Evolutionary conservation across 164 flowering plant species (phyloP).

Genomic region (Cinnamomum chago): DNA sequence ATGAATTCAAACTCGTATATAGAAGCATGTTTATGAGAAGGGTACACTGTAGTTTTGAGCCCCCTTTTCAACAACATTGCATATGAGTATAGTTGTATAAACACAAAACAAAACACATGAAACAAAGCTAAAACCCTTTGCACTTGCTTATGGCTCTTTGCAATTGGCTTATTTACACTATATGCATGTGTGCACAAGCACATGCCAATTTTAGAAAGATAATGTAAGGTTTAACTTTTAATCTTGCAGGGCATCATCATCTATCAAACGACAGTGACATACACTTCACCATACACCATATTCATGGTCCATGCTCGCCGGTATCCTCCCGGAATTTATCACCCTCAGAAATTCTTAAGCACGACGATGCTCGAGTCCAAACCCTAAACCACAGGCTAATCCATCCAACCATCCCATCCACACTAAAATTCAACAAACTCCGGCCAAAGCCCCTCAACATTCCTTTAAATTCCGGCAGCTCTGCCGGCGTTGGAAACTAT

Average conservation of each 20-base stretch:
- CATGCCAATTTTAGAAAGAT: background rate
- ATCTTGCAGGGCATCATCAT: slow-evolving; percentile 13
- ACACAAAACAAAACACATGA: background rate
- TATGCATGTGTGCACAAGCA: too few relatives aligned
- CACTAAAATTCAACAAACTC: background rate
- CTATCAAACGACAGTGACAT: slow-evolving; percentile 12
- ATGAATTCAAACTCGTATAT: too few relatives aligned
- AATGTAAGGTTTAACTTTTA: background rate
- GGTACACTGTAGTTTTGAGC: too few relatives aligned
- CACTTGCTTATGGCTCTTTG: background rate
- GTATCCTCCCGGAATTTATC: background rate
- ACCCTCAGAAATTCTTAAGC: slow-evolving; percentile 7
- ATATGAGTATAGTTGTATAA: background rate
- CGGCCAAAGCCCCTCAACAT: slow-evolving; percentile 15
- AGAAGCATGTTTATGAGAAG: too few relatives aligned
- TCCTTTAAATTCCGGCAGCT: slow-evolving; percentile 27
- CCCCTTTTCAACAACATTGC: background rate
- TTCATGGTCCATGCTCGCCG: slow-evolving; percentile 27
- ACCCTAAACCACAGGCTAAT: slow-evolving; percentile 16
- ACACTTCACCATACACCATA: slow-evolving; percentile 20
- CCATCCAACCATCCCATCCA: background rate
- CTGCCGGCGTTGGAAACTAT: slow-evolving; percentile 41
- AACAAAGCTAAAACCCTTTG: too few relatives aligned
- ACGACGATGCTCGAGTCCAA: slow-evolving; percentile 18
- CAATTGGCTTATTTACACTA: background rate